Base-by-base conservation (phyloP, 495 filamentous ascomycete genomes). In the Podospora didyma region DNA sequence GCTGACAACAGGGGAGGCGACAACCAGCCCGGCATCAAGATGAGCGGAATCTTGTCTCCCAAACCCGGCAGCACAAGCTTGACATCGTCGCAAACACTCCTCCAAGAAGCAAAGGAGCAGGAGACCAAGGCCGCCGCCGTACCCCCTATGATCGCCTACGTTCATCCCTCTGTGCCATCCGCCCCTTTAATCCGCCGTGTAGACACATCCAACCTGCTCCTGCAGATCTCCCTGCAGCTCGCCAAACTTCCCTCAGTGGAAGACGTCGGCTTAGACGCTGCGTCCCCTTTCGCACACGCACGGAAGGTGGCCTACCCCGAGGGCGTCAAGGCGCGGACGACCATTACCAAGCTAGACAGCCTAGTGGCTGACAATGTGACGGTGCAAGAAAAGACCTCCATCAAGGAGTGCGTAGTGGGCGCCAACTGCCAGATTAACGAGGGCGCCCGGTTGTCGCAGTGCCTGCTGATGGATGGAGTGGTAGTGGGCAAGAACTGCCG, bases 381-480 rank as follows among this genome's bases (percentile, higher is more conserved):
- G 2, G 83, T 98, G 2, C 88, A 89, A 58, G 85, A 89, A 57
- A 89, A 89, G 64, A 80, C 80, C 26, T 86, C 88, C n/a, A 88
- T 97, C 69, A 96, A 96, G 66, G 89, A 94, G 67, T 85, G 78
- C 53, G 89, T 96, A 28, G 82, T 98, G 34, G 94, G 94, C 28
- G 80, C 90, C 9, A 90, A 90, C 64, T 92, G 88, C 71, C 82
- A 87, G 52, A 95, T 97, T 57, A 84, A 83, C 53, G 81, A 82
- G 58, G 90, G 89, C 31, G 91, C 86, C n/a, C 83, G 88, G 57
- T 66, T 98, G 49, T 82, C 80, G 39, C 81, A 89, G 51, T 97
- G 93, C 69, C 67, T 97, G 26, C 70, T 98, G 28, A 95, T 98
- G 89, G 92, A 96, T 53, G 89, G 90, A 9, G 91, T 86, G 3